phyloP scores from a whole-genome alignment of 805 yeast genomes.

The Sugiyamaella floridensis region DNA sequence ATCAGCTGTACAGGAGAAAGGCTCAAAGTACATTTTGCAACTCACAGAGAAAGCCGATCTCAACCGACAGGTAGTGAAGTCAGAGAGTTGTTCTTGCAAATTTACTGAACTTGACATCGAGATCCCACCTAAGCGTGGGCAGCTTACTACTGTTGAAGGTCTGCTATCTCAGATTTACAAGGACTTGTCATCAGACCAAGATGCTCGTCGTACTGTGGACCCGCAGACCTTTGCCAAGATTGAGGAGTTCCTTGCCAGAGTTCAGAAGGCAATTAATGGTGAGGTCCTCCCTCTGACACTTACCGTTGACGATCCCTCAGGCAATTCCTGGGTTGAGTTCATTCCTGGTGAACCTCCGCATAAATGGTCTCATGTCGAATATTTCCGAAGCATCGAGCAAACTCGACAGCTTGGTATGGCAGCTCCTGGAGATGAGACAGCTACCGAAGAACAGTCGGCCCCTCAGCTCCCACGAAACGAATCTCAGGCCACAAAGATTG shows the following conservation, averaged over 20 bases:
- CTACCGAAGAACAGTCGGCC: constrained; percentile 28
- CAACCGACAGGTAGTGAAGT: constrained; percentile 85
- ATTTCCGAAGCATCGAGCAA: constrained; percentile 80
- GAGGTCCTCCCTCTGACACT: constrained; percentile 71
- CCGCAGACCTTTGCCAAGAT: constrained; percentile 74
- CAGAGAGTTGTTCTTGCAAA: constrained; percentile 74
- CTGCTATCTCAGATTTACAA: constrained; percentile 73
- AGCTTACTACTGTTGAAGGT: constrained; percentile 89
- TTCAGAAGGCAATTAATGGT: constrained; percentile 56
- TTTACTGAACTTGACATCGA: constrained; percentile 84
- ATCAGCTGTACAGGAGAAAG: constrained; percentile 81
- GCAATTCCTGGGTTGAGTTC: constrained; percentile 93
- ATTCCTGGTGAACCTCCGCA: constrained; percentile 80
- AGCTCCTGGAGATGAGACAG: constrained; percentile 44
- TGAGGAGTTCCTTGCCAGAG: constrained; percentile 54
- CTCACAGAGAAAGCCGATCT: constrained; percentile 67
- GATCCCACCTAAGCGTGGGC: constrained; percentile 93
- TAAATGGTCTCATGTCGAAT: constrained; percentile 83
- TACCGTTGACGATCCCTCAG: constrained; percentile 85
- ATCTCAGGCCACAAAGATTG: constrained; percentile 23
- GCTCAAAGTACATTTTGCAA: constrained; percentile 62
- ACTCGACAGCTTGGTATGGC: constrained; percentile 76
- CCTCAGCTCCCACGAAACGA: constrained; percentile 22
- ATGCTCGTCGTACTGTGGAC: constrained; percentile 62
- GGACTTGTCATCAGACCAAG: constrained; percentile 77